phyloP scores from a whole-genome alignment of 2,329 filamentous ascomycete genomes.

The Nemania diffusa region DNA sequence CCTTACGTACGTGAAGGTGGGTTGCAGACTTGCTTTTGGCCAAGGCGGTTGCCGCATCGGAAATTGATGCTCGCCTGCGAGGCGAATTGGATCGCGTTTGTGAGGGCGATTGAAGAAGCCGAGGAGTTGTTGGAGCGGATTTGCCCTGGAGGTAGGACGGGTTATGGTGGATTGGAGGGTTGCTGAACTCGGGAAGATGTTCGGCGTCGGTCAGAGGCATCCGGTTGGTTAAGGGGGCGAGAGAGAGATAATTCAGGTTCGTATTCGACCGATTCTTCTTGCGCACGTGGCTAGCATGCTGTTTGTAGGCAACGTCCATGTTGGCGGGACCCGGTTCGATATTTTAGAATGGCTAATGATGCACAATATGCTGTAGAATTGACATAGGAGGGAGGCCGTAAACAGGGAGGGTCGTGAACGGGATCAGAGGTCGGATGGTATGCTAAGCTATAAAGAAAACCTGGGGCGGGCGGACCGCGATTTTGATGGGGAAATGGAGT shows the following conservation, averaged over 20 bases:
- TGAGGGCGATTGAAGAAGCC: constrained; percentile 68
- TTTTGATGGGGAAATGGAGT: constrained; percentile 31
- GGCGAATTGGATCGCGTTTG: constrained; percentile 60
- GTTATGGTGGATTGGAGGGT: constrained; percentile 51
- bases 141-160: constrained; percentile 69
- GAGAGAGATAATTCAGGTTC: constrained; percentile 68
- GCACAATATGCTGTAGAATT: not conserved
- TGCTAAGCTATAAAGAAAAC: constrained; percentile 1
- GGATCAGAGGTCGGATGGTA: constrained; percentile 7
- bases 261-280: constrained; percentile 69
- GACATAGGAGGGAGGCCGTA: not conserved
- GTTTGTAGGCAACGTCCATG: constrained; percentile 71
- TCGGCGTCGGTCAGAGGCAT: constrained; percentile 67
- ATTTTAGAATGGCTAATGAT: not conserved
- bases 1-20: constrained; percentile 56
- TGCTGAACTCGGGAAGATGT: constrained; percentile 54
- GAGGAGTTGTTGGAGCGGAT: constrained; percentile 72
- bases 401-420: constrained; percentile 11
- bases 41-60: constrained; percentile 51
- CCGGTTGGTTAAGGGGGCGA: constrained; percentile 72
- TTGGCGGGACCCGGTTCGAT: constrained; percentile 21
- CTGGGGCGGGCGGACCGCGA: constrained; percentile 26
- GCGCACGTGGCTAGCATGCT: constrained; percentile 66
- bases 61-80: constrained; percentile 54
- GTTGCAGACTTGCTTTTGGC: constrained; percentile 73